phyloP scores from a whole-genome alignment of 208 protist species.

The Herpetomonas muscarum region DNA sequence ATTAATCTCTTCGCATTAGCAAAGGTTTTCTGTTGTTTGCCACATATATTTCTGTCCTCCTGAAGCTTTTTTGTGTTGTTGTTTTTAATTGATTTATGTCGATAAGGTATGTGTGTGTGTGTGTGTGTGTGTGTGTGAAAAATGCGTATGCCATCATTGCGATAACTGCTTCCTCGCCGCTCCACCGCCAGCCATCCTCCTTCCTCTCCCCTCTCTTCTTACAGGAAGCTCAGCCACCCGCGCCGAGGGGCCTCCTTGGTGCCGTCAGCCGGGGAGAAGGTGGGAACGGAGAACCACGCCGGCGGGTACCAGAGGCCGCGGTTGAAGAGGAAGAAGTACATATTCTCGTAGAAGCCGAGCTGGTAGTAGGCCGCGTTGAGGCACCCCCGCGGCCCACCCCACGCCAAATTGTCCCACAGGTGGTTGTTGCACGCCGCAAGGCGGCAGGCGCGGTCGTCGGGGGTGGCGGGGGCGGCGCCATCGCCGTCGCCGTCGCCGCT shows the following conservation, averaged over 20 bases:
- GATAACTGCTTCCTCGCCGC: too few relatives aligned
- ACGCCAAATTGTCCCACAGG: slow-evolving; percentile 69
- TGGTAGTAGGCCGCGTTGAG: slow-evolving; percentile 68
- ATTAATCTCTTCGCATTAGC: too few relatives aligned
- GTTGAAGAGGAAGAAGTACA: slow-evolving; percentile 81
- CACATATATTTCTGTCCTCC: too few relatives aligned
- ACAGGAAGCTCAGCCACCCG: slow-evolving; percentile 3
- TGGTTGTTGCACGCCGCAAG: slow-evolving; percentile 54
- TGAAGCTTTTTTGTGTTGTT: slow-evolving; percentile 15
- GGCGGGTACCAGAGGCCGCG: slow-evolving; percentile 75
- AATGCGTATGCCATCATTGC: too few relatives aligned
- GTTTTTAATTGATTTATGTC: slow-evolving; percentile 3
- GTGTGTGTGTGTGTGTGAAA: slow-evolving; percentile 2
- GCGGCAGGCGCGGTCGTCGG: background rate
- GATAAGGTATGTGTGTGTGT: background rate
- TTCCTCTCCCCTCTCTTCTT: slow-evolving; percentile 4
- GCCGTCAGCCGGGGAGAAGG: slow-evolving; percentile 47
- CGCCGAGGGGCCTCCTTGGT: background rate
- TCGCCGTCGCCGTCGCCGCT: too few relatives aligned
- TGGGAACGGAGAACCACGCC: slow-evolving; percentile 56
- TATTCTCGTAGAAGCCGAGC: slow-evolving; percentile 61
- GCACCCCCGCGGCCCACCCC: slow-evolving; percentile 53
- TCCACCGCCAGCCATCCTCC: slow-evolving; percentile 1
- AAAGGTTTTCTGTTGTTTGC: too few relatives aligned
- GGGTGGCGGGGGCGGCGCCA: too few relatives aligned